Conservation (phyloP, 768 basidiomycete genomes). For the Leccinum ochraceum region DNA sequence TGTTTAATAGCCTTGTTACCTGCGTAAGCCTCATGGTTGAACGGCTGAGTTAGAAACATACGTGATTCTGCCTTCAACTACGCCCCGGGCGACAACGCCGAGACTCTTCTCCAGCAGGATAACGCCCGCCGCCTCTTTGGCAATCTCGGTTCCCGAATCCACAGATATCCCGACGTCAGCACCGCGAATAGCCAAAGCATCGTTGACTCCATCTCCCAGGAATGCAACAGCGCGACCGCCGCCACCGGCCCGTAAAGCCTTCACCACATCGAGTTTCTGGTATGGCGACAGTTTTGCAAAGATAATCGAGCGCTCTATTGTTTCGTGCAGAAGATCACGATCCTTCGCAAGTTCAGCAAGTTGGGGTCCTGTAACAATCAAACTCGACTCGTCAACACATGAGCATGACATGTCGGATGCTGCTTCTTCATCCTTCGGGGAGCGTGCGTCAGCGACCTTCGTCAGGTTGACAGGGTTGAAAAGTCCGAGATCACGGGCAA, state of each 20-base stretch:
- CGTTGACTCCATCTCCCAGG: conserved; percentile 34
- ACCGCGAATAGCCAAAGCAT: conserved; percentile 34
- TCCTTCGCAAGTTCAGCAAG: conserved; percentile 33
- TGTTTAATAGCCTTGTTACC: conserved; percentile 34
- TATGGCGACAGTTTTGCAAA: conserved; percentile 36
- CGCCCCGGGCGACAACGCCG: conserved; percentile 34
- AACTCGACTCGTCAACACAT: conserved; percentile 20
- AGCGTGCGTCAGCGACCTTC: not conserved
- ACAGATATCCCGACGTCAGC: conserved; percentile 37
- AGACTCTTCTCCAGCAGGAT: conserved; percentile 39
- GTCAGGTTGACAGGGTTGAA: conserved; percentile 25
- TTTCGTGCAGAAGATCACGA: conserved; percentile 24
- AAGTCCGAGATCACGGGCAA: conserved; percentile 38
- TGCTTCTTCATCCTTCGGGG: conserved; percentile 31
- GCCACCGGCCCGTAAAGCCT: conserved; percentile 27
- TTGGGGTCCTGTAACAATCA: conserved; percentile 32
- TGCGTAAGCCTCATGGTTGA: conserved; percentile 10
- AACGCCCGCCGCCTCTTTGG: conserved; percentile 40
- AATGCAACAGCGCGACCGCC: conserved; percentile 34
- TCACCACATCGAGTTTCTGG: conserved; percentile 36
- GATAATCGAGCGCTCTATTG: conserved; percentile 33
- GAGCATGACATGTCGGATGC: conserved; percentile 5
- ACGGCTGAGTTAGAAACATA: conserved; percentile 14
- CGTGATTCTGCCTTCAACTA: conserved; percentile 36
- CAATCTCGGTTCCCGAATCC: conserved; percentile 36